Percentiles rank a stretch among this genome's conserved stretches.
These are phyloP conservation scores for Ganoderma meredithae DNA, from an alignment of 1,284 basidiomycete genomes.

Conservation along the genomic window DNA sequence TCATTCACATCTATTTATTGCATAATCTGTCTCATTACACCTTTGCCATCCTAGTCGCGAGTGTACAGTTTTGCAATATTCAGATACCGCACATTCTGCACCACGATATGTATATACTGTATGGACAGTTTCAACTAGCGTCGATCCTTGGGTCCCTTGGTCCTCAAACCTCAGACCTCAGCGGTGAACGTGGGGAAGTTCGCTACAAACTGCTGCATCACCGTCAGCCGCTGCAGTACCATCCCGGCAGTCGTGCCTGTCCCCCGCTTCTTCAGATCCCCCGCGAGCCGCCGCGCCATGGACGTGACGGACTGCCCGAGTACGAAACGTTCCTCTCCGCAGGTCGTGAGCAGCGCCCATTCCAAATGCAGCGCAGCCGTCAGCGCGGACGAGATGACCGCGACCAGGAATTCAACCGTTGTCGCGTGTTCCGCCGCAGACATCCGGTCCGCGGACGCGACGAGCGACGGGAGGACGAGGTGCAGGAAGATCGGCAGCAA, in stretches of 20 bases:
- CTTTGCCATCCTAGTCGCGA: not conserved
- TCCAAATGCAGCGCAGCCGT: constrained; percentile 74
- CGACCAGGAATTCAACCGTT: constrained; percentile 65
- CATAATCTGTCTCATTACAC: constrained; percentile 1
- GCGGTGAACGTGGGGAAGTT: constrained; percentile 77
- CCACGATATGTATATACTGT: not conserved
- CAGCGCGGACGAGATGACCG: constrained; percentile 67
- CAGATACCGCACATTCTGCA: not conserved
- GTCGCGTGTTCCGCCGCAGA: constrained; percentile 55
- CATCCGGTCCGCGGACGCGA: constrained; percentile 58
- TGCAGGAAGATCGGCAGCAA: constrained; percentile 78
- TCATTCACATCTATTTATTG: constrained; percentile 13
- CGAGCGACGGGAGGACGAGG: constrained; percentile 64
- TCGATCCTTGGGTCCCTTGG: not conserved
- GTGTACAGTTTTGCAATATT: not conserved
- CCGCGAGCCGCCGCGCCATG: constrained; percentile 68
- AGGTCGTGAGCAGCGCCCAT: constrained; percentile 63
- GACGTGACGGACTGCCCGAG: constrained; percentile 67
- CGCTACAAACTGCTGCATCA: constrained; percentile 69
- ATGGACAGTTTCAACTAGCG: not conserved
- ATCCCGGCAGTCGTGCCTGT: constrained; percentile 57
- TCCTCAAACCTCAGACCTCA: constrained; percentile 34
- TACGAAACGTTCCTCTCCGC: constrained; percentile 54
- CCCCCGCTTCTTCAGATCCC: constrained; percentile 60
- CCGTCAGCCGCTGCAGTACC: constrained; percentile 64